Evolutionary conservation across 805 yeast species (phyloP), one percentile per base, ranked within the genome.

Genomic region (Hanseniaspora lachancei): DNA sequence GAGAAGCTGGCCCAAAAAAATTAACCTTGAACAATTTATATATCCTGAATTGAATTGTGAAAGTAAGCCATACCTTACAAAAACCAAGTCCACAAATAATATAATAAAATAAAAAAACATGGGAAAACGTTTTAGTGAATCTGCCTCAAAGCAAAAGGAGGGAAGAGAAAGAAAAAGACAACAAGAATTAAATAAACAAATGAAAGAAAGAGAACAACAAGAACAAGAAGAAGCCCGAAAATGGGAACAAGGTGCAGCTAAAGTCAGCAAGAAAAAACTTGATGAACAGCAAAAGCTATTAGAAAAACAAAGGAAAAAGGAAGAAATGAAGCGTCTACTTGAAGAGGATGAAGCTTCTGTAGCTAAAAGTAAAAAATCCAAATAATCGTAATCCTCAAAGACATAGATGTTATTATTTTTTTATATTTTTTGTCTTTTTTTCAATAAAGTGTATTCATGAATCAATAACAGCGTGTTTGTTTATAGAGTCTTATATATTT

Each of bases 111-210:
- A 29, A 29, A 5, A 2, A 32, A 32, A 32, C 3, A 68, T 68
- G 72, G 72, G 72, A 57, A 68, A 68, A 58, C 63, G 70, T 57
- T 68, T 67, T 59, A 57, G 63, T 35, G 71, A 68, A 55, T 64
- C 69, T 47, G 70, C 69, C 18, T 63, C 62, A 1, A 68, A 68
- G 62, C 68, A 68, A 54, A 62, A 62, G n/a, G 70, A 65, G 38
- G 72, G 72, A 23, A 60, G 58, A 55, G 67, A 65, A 36, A 66
- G 68, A 57, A 68, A 68, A 57, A 60, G 62, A 47, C 67, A 66
- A 18, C 68, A 68, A 47, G 72, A 62, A 15, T 54, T 57, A 27
- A 61, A 61, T 6, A 68, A 67, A 55, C 60, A 60, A 12, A 57
- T 60, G 24, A 64, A 61, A 18, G 66, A 63, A 47, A 39, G 39